Base-by-base conservation (phyloP, 345 rosid species). In the Eucalyptus shirleyi region DNA sequence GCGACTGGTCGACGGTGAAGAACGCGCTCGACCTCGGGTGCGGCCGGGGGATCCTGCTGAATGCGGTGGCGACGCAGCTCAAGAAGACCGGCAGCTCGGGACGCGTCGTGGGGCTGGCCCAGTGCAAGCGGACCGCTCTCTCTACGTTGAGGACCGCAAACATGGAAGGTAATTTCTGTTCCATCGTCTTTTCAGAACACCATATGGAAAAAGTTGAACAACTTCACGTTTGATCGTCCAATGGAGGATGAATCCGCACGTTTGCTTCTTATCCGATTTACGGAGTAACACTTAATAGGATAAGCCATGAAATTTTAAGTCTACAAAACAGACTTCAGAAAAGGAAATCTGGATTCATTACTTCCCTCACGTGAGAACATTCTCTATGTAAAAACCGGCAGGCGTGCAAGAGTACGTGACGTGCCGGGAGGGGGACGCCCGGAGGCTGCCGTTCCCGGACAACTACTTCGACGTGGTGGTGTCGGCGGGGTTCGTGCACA, bases 341-440 rank as follows among this genome's bases (percentile, higher is more conserved):
- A 56, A 56, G 28, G 62, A 56, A 37, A 37, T 72, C 45, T 11
- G 82, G 6, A 21, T 72, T 72, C 45, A 72, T 72, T 37, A 37
- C 45, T 72, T 37, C 23, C 42, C 83, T 72, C 83, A 72, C 83
- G 45, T 6, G 82, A 37, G 19, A 56, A 44, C 16, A 47, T 44
- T 62, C 15, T 45, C 40, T 1, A 7, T 21, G 30, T 30, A 1
- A 9, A 9, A 37, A 60, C 17, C 51, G 87, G 28, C 67, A 96
- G 99, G 99, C 16, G 99, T 98, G 5, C 98, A 96, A 91, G 99
- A 98, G 90, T 98, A 98, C 88, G 99, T 98, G 53, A 97, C 99
- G 9, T 97, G 99, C 93, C 95, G 96, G 77, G 98, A 97, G 91
- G 99, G 97, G 0, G 99, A 98, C 91, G 97, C 97, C 51, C 93